Evolutionary conservation across 139 green algal species (phyloP).

Genomic region (Chlorella sp.): DNA sequence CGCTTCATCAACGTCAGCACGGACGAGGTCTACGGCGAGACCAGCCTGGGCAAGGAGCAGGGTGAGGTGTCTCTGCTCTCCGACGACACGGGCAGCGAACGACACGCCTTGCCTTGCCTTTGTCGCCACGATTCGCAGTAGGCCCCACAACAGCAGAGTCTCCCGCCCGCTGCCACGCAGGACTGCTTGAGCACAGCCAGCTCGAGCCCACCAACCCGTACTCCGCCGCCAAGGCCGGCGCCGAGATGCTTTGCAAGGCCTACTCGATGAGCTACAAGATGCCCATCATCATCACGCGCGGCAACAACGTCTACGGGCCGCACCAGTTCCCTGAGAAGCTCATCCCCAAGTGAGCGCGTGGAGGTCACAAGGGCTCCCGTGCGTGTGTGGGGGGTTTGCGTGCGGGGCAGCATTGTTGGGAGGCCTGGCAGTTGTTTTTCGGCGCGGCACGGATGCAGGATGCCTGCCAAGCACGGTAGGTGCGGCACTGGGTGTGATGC

Average conservation of each 20-base stretch:
- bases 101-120: no score
- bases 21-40: conserved; percentile 83
- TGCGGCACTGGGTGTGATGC: no score
- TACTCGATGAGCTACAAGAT: conserved; percentile 84
- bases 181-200: conserved; percentile 66
- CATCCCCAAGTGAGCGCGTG: conserved; percentile 68
- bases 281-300: conserved; percentile 91
- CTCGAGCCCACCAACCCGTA: conserved; percentile 99
- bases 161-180: no score
- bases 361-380: no score
- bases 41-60: conserved; percentile 55
- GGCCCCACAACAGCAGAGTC: no score
- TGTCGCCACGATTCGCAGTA: no score
- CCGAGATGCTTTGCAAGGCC: conserved; percentile 94
- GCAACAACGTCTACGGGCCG: conserved; percentile 99
- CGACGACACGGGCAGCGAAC: no score
- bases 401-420: no score
- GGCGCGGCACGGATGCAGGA: no score
- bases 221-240: conserved; percentile 94
- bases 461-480: no score
- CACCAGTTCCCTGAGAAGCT: conserved; percentile 93
- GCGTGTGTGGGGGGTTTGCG: no score
- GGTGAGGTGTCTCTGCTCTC: conserved; percentile 20
- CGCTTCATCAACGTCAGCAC: conserved; percentile 93
- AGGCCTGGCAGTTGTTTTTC: no score